Percentiles rank a stretch among this genome's conserved stretches.
These are phyloP conservation scores for Clarkia xantiana DNA, from an alignment of 345 rosid species.

Conservation along the genomic window DNA sequence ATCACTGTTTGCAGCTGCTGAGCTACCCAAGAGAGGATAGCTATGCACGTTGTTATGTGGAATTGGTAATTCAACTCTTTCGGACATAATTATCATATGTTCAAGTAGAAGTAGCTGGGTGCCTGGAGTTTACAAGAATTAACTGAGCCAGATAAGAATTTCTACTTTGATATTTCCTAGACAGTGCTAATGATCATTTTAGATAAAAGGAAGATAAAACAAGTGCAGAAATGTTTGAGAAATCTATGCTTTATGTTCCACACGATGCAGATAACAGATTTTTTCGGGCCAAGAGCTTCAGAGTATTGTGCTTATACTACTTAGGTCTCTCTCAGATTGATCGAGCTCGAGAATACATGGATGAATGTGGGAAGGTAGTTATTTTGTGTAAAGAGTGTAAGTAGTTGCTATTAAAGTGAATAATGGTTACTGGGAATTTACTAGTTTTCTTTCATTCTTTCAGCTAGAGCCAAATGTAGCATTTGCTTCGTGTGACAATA, in stretches of 20 bases:
- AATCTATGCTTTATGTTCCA: conserved; percentile 81
- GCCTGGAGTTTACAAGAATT: too few species aligned
- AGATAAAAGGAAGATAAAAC: conserved; percentile 57
- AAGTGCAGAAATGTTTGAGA: conserved; percentile 86
- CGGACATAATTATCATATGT: background rate
- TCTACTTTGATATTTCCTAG: conserved; percentile 1
- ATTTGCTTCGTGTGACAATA: too few species aligned
- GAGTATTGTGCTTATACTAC: conserved; percentile 85
- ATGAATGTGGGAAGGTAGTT: conserved; percentile 77
- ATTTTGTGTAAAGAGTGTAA: too few species aligned
- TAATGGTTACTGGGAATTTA: too few species aligned
- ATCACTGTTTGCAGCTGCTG: conserved; percentile 51
- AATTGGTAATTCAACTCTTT: conserved; percentile 34
- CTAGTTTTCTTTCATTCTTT: conserved; percentile 15
- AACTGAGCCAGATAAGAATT: too few species aligned
- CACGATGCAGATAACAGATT: conserved; percentile 47
- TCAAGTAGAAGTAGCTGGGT: background rate
- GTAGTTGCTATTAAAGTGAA: too few species aligned
- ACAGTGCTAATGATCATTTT: conserved; percentile 70
- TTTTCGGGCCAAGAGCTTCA: conserved; percentile 81
- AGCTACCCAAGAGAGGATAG: conserved; percentile 46
- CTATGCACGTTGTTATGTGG: conserved; percentile 87
- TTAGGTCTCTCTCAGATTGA: conserved; percentile 70
- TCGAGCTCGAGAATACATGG: conserved; percentile 75
- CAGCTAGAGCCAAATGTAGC: conserved; percentile 82